Conservation (phyloP, 2,329 filamentous ascomycete species). For the Fusarium chlamydosporum region DNA sequence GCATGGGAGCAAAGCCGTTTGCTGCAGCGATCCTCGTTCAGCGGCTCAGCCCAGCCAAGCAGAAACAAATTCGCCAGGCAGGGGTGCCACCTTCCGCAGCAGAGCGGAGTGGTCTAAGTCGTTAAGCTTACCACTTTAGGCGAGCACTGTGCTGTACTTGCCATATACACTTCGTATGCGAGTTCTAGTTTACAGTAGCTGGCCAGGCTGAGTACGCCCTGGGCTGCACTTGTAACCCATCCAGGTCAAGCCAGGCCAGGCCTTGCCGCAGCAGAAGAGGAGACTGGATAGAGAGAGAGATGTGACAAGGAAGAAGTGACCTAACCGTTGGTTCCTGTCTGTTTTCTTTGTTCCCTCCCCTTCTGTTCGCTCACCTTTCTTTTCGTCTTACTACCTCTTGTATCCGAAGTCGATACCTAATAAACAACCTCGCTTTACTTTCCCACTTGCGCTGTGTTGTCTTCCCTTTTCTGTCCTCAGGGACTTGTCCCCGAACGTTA, state of each 20-base stretch:
- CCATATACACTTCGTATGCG: conserved; percentile 23
- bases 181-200: conserved; percentile 31
- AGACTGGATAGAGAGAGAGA: conserved; percentile 22
- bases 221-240: conserved; percentile 39
- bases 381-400: conserved; percentile 18
- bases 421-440: conserved; percentile 3
- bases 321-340: conserved; percentile 10
- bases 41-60: conserved; percentile 23
- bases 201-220: conserved; percentile 34
- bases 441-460: conserved; percentile 13
- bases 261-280: conserved; percentile 37
- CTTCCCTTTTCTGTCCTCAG: conserved; percentile 19
- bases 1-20: conserved; percentile 12
- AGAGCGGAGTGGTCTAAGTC: conserved; percentile 13
- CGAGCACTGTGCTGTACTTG: conserved; percentile 29
- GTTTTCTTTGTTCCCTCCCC: conserved; percentile 39
- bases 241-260: conserved; percentile 36
- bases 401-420: conserved; percentile 4
- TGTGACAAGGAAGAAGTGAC: conserved; percentile 26
- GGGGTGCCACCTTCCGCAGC: conserved; percentile 3
- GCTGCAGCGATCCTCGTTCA: conserved; percentile 6
- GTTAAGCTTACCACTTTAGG: conserved; percentile 18
- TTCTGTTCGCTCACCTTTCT: conserved; percentile 12
- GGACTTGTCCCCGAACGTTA: conserved; percentile 29
- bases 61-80: conserved; percentile 25